Base-by-base conservation (phyloP, 352 stramenopile genomes). In the Globisporangium viniferum region DNA sequence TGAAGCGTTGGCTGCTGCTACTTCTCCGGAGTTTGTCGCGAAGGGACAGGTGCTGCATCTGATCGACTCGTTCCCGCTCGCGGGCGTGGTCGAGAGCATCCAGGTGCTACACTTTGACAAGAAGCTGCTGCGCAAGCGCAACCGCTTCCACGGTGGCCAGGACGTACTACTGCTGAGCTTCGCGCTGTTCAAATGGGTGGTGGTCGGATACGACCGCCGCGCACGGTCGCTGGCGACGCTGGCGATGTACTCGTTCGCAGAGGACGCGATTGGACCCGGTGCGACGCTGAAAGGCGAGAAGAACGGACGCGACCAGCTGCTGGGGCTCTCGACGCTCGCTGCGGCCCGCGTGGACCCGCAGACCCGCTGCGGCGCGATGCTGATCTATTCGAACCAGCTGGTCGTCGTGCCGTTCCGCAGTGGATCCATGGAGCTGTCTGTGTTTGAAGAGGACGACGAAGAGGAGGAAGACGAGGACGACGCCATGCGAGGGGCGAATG, bases 151-250 rank as follows among this genome's bases (percentile, higher is more conserved):
- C 15, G 79, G 84, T 20, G 85, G 85, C n/a, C 75, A 88, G 27
- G 81, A 94, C 29, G 82, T 93, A 59, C 72, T 96, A 63, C 62
- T 93, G 59, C 82, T 96, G 35, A 93, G 76, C 53, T 94, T 96
- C 70, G 66, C 78, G 31, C 35, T 63, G 14, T 91, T 85, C 70
- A 94, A 96, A 67, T 92, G 87, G 82, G 86, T 94, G 54, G 71
- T 96, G 36, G 82, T 94, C 9, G 86, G 88, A 44, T 94, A 84
- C 62, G 85, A 96, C 59, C 70, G 81, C 12, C 77, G 81, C 29
- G 62, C 76, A 24, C 73, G 73, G 0, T 65, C 62, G 49, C 73
- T 96, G 2, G 71, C 76, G 33, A 94, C 86, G 20, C 74, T 96
- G 3, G 81, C 85, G 24, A 90, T 96, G 84, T 93, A 84, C 66